Percentiles rank a stretch among this genome's conserved stretches.
These are phyloP conservation scores for Blumeria hordei DNA, from an alignment of 2,329 filamentous ascomycete genomes.

Conservation along the genomic window DNA sequence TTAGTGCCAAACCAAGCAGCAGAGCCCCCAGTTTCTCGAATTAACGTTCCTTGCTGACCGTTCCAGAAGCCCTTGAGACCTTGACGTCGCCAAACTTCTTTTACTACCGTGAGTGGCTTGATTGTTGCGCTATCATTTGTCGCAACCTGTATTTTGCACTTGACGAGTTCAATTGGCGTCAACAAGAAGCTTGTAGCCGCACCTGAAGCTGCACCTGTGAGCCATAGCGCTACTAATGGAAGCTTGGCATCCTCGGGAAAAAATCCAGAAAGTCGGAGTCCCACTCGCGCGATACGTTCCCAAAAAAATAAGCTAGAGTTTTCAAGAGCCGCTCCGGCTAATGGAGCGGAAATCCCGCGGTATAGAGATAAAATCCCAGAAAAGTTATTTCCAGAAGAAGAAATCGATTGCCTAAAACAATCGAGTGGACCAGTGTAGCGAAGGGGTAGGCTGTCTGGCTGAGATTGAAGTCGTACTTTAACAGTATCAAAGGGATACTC, in stretches of 20 bases:
- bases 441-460: constrained; percentile 60
- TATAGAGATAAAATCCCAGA: constrained; percentile 49
- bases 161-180: constrained; percentile 89
- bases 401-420: constrained; percentile 73
- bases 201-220: constrained; percentile 67
- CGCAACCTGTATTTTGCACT: constrained; percentile 91
- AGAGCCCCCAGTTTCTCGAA: constrained; percentile 79
- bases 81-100: constrained; percentile 57
- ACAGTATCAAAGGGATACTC: constrained; percentile 98
- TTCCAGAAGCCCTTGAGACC: constrained; percentile 82
- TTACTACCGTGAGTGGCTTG: constrained; percentile 46
- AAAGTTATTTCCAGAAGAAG: constrained; percentile 21
- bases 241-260: constrained; percentile 31
- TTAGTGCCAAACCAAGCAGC: constrained; percentile 91
- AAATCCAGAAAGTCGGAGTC: constrained; percentile 29
- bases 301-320: constrained; percentile 86
- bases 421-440: constrained; percentile 72
- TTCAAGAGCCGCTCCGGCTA: constrained; percentile 78
- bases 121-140: constrained; percentile 21
- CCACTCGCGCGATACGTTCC: constrained; percentile 49
- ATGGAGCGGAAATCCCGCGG: constrained; percentile 73
- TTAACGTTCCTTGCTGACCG: constrained; percentile 77
- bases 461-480: constrained; percentile 92
- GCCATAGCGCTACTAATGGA: constrained; percentile 49
- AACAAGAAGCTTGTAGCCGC: constrained; percentile 75